Base-by-base conservation (phyloP, 805 yeast genomes). In the Myxozyma monticola region DNA sequence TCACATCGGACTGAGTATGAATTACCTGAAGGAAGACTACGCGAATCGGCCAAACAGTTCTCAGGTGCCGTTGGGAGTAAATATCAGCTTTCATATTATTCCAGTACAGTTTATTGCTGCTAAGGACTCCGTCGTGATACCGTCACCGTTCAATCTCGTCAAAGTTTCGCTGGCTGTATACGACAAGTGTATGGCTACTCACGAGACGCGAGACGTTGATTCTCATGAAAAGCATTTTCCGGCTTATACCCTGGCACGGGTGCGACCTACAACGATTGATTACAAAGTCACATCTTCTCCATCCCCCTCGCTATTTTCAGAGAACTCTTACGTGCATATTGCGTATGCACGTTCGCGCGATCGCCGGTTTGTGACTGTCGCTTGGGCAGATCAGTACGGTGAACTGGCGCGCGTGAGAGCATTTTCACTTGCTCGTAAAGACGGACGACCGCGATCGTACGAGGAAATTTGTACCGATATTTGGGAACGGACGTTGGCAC, bases 361-460 rank as follows among this genome's bases (percentile, higher is more conserved):
- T 65, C 81, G 81, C 53, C 80, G 79, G 47, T 91, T 96, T 96
- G 75, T 88, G 37, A 80, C 83, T 20, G 95, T 88, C 0, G 84
- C 95, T 0, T 88, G 97, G 95, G 76, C 93, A 0, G 96, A 91
- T 62, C 91, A 90, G 42, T 76, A 77, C 64, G 96, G 96, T 0
- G 72, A 73, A 2, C 74, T 79, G 10, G 77, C 82, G 15, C 75
- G 73, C 39, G 76, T 83, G 0, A 83, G 80, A 57, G 76, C 88
- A 0, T 85, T 64, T 34, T 46, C 63, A 9, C 39, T 68, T 10
- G 48, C 42, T 10, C 48, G 56, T 18, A 34, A 38, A n/a, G 56
- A 50, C 25, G 56, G 60, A 9, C 47, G 63, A 5, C 52, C 62
- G 18, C 43, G 63, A 22, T 49, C 61, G 10, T 46, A 55, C 26